Base-by-base conservation (phyloP, 1,284 basidiomycete species). In the Leccinum pallidistipes region DNA sequence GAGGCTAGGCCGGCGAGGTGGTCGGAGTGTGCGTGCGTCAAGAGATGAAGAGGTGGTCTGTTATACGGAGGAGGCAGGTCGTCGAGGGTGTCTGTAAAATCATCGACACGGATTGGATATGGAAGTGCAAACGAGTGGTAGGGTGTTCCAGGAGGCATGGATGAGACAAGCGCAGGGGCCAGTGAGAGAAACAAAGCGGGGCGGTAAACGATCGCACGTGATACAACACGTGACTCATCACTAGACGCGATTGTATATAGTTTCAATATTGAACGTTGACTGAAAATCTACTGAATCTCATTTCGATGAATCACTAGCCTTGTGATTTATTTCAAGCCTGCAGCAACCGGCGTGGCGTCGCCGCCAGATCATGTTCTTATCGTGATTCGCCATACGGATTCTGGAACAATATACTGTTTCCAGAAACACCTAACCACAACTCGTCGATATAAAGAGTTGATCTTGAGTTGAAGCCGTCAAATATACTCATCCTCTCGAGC, bases 11-110 rank as follows among this genome's bases (percentile, higher is more conserved):
- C 91, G 50, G 75, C 77, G 59, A 90, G 80, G 71, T 95, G 93
- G 74, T 95, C 94, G 0, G 92, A 82, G 75, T 96, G 94, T 0
- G 92, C 90, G 70, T 95, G 93, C 0, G 89, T 87, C 58, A 96
- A 82, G 8, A 95, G 83, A 72, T 91, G 86, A 6, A 94, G 79
- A 5, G 81, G 80, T 0, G 90, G 87, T 9, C 78, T 69, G 29
- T 78, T 78, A 53, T 77, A 73, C 0, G 74, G 74, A 14, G 65
- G 45, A 11, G 74, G 61, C 65, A 69, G 52, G 67, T 76, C 63
- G 59, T 77, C 64, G 36, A 74, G 53, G 18, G 79, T 70, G 64
- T 75, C 71, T 11, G 83, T 79, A 73, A 95, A 95, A 64, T 86
- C 84, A 72, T 95, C 93, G 27, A 95, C 86, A 3, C 91, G 86